Percentiles rank a stretch among this genome's conserved stretches.
These are phyloP conservation scores for Xylaria digitata DNA, from an alignment of 2,329 filamentous ascomycete species.

Conservation along the genomic window DNA sequence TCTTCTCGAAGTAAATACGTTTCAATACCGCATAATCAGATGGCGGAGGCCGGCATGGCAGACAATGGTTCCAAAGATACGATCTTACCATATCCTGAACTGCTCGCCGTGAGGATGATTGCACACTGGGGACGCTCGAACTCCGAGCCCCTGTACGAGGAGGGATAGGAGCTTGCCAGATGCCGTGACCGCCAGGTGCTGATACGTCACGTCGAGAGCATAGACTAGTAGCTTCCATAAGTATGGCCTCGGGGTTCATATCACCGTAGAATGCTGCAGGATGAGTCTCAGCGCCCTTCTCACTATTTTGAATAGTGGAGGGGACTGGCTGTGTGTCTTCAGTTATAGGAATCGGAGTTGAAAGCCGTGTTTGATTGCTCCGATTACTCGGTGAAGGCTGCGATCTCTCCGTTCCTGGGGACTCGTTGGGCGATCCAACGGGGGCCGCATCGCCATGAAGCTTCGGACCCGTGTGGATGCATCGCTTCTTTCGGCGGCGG, in stretches of 20 bases:
- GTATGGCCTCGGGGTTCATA: slow-evolving; percentile 69
- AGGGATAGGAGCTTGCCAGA: slow-evolving; percentile 59
- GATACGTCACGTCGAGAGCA: slow-evolving; percentile 53
- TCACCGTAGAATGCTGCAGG: slow-evolving; percentile 67
- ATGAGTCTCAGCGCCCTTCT: slow-evolving; percentile 38
- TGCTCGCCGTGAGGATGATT: slow-evolving; percentile 43
- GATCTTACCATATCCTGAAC: slow-evolving; percentile 51
- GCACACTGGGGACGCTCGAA: slow-evolving; percentile 33
- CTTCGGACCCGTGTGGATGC: slow-evolving; percentile 38
- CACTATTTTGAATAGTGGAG: slow-evolving; percentile 29
- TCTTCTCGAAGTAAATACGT: slow-evolving; percentile 61
- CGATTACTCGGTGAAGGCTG: slow-evolving; percentile 16
- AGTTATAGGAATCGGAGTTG: slow-evolving; percentile 23
- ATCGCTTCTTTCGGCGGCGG: slow-evolving; percentile 62
- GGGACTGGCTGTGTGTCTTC: slow-evolving; percentile 36
- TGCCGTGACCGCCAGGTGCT: slow-evolving; percentile 65
- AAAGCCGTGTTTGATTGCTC: slow-evolving; percentile 14
- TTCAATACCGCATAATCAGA: slow-evolving; percentile 60
- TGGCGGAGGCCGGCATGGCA: slow-evolving; percentile 60
- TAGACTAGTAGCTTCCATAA: slow-evolving; percentile 64
- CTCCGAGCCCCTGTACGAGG: slow-evolving; percentile 33
- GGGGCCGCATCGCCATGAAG: slow-evolving; percentile 7
- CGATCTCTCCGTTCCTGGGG: slow-evolving; percentile 7
- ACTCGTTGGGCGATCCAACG: slow-evolving; percentile 17
- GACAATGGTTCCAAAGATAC: slow-evolving; percentile 59